Evolutionary conservation across 73 alveolate species (phyloP).

Genomic region (Stentor roeselii): DNA sequence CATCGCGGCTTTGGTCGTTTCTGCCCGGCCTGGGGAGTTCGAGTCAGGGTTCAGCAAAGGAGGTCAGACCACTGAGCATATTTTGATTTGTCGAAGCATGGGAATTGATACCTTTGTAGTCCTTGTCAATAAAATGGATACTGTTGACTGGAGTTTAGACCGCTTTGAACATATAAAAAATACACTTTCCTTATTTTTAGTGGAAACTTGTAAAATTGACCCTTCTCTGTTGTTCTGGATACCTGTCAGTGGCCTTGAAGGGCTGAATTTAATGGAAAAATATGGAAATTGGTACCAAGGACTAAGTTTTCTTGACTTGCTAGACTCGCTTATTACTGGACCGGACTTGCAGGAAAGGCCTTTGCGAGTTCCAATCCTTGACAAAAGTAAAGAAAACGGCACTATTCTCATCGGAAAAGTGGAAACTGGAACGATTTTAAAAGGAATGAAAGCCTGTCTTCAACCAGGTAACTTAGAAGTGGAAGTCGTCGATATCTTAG

Average conservation of each 20-base stretch:
- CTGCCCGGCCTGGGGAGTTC: slow-evolving; percentile 99
- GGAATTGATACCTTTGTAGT: slow-evolving; percentile 86
- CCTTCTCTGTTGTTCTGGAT: background rate
- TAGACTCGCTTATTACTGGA: background rate
- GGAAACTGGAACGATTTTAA: slow-evolving; percentile 74
- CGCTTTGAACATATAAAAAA: background rate
- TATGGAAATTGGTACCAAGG: background rate
- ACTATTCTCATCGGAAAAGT: slow-evolving; percentile 97
- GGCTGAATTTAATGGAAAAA: background rate
- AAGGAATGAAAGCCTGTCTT: background rate
- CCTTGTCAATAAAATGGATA: slow-evolving; percentile 96
- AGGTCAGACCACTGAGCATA: slow-evolving; percentile 99
- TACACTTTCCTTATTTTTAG: background rate
- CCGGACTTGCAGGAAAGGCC: slow-evolving; percentile 58
- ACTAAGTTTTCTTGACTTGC: background rate
- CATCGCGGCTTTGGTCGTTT: slow-evolving; percentile 85
- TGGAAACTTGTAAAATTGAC: background rate
- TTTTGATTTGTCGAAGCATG: slow-evolving; percentile 90
- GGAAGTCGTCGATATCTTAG: background rate
- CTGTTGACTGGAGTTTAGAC: slow-evolving; percentile 28
- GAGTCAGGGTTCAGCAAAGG: slow-evolving; percentile 99
- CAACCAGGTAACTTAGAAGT: background rate
- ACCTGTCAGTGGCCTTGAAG: background rate
- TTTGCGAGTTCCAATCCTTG: slow-evolving; percentile 91
- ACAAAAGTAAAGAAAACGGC: slow-evolving; percentile 93